A percentile compares a stretch with the other conserved stretches of the same genome.
Conservation (phyloP, 306 rosid species). For the Phaseolus lunatus region DNA sequence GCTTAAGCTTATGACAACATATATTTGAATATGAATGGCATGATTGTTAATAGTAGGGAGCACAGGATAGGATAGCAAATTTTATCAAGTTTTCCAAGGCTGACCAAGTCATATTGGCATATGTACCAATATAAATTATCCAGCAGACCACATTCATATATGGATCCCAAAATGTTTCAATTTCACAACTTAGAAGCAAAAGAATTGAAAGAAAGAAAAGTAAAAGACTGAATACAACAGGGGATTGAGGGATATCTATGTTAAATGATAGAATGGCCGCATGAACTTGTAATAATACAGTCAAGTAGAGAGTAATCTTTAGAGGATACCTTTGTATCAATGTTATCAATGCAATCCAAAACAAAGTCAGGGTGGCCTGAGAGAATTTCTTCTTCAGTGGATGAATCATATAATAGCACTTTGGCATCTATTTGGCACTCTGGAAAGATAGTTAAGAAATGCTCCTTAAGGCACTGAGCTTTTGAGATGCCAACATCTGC, state of each 20-base stretch:
- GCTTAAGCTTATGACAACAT: conserved; percentile 39
- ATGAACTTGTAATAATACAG: conserved; percentile 8
- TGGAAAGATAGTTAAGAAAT: conserved; percentile 84
- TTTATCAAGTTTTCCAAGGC: conserved; percentile 13
- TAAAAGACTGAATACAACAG: background rate
- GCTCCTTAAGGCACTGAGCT: conserved; percentile 95
- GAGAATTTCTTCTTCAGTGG: conserved; percentile 93
- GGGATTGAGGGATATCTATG: conserved; percentile 3
- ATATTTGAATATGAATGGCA: conserved; percentile 33
- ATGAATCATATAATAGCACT: conserved; percentile 83
- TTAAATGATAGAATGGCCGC: background rate
- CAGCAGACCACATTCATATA: conserved; percentile 18
- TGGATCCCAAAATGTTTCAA: conserved; percentile 28
- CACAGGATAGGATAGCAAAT: background rate
- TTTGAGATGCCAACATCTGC: conserved; percentile 96
- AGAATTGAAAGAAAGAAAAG: conserved; percentile 26
- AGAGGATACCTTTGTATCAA: conserved; percentile 85
- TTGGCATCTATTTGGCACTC: conserved; percentile 91
- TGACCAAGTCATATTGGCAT: conserved; percentile 28
- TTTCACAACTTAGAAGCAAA: conserved; percentile 22
- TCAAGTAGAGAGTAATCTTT: conserved; percentile 24
- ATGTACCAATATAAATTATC: conserved; percentile 7
- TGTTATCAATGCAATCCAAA: conserved; percentile 93
- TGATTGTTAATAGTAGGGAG: conserved; percentile 21
- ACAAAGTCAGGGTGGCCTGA: conserved; percentile 92